Base-by-base conservation (phyloP, 2,329 filamentous ascomycete genomes). In the Elsinoe necatrix region DNA sequence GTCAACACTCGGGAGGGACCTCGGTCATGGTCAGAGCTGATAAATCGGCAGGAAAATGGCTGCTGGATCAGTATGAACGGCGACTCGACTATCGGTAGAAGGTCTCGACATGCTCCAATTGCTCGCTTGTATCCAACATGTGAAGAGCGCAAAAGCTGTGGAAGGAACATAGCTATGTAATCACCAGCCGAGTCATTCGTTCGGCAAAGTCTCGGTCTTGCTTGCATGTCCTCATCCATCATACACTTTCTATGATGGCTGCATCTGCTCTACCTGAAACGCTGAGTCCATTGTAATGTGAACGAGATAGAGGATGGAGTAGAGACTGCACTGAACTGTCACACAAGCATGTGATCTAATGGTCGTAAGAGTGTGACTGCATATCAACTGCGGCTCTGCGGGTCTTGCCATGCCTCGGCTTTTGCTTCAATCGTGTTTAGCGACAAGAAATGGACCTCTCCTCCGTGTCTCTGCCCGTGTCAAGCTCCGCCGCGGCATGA, bases 361-460 rank as follows among this genome's bases (percentile, higher is more conserved):
- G n/a, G n/a, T n/a, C n/a, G n/a, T n/a, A n/a, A n/a, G n/a, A n/a
- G n/a, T n/a, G n/a, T n/a, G n/a, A n/a, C n/a, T n/a, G n/a, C n/a
- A n/a, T n/a, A n/a, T n/a, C n/a, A n/a, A n/a, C 14, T 45, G 41
- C 41, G 41, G 48, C 20, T 35, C 18, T 52, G 25, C 20, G 48
- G 25, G 31, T 39, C 48, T 20, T 35, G 16, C 23, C 16, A 14
- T 52, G 31, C 48, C 48, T 52, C 48, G 48, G 48, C 48, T 34
- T 29, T 37, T 37, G 31, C 25, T 35, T 21, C n/a, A 52, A 14
- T 52, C 48, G 48, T 25, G 48, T 52, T 52, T 52, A 27, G 34
- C 34, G 48, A 39, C 48, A 39, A 39, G 48, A 52, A 39, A 45
- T 45, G 41, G 20, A 45, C 41, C 41, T 45, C 48, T 21, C 31